A percentile compares a stretch with the other conserved stretches of the same genome.
phyloP scores from a whole-genome alignment of 352 stramenopile genomes.

The Phytophthora palmivora region DNA sequence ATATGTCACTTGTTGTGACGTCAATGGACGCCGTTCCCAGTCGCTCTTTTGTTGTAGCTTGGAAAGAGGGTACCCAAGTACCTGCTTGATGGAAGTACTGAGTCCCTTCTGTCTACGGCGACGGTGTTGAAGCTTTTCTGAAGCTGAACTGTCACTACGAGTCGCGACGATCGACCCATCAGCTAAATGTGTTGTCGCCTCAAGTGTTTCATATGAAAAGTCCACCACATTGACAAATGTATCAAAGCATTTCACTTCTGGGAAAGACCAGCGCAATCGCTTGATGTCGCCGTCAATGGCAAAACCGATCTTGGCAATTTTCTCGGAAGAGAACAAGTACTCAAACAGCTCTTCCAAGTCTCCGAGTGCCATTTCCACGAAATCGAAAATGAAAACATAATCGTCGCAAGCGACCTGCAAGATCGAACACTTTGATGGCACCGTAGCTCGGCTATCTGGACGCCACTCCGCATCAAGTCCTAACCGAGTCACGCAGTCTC shows the following conservation, averaged over 20 bases:
- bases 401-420: conserved; percentile 73
- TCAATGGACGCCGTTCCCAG: conserved; percentile 74
- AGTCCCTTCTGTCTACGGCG: conserved; percentile 57
- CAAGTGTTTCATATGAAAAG: conserved; percentile 55
- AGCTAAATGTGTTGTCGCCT: conserved; percentile 34
- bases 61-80: conserved; percentile 60
- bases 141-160: conserved; percentile 1
- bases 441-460: conserved; percentile 48
- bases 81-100: conserved; percentile 60
- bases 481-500: conserved; percentile 43
- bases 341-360: conserved; percentile 75
- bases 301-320: conserved; percentile 70
- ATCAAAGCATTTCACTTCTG: conserved; percentile 69
- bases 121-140: conserved; percentile 35
- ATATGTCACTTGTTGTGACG: conserved; percentile 69
- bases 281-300: conserved; percentile 73
- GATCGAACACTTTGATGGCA: conserved; percentile 71
- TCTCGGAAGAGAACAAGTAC: conserved; percentile 59
- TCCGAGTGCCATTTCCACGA: conserved; percentile 55
- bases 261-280: conserved; percentile 73
- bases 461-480: conserved; percentile 81
- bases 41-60: conserved; percentile 82
- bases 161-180: conserved; percentile 30
- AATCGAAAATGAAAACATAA: conserved; percentile 76
- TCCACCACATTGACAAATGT: conserved; percentile 70